Conservation (phyloP, 2,329 filamentous ascomycete species). For the Podosphaera fusca region DNA sequence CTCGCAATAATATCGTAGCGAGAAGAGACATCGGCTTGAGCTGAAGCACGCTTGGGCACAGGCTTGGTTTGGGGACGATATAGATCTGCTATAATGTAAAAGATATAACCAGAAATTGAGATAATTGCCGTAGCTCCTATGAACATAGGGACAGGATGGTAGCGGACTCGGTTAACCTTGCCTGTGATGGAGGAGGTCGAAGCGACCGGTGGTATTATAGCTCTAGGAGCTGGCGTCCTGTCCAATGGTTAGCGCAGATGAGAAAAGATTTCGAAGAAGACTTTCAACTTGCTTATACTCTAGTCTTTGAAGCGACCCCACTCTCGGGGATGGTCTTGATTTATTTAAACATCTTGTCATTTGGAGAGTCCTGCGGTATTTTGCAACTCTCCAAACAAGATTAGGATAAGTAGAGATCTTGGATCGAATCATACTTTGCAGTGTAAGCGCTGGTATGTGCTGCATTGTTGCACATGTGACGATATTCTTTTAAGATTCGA, state of each 20-base stretch:
- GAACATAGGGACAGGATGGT: background rate
- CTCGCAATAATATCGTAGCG: slow-evolving; percentile 20
- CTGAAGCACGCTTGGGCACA: slow-evolving; percentile 6
- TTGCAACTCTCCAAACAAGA: background rate
- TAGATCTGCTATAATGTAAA: slow-evolving; percentile 18
- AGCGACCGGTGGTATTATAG: background rate
- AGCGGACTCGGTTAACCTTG: background rate
- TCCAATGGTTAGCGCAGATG: background rate
- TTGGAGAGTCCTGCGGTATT: background rate
- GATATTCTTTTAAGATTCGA: background rate
- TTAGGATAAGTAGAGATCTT: background rate
- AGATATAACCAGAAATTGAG: slow-evolving; percentile 6
- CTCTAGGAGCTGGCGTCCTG: background rate
- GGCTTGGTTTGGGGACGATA: slow-evolving; percentile 6
- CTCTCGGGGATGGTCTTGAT: background rate
- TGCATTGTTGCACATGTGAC: background rate
- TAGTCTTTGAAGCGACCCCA: background rate
- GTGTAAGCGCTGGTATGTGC: background rate
- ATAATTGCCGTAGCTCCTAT: background rate
- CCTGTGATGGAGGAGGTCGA: background rate
- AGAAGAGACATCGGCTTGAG: slow-evolving; percentile 13
- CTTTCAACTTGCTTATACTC: background rate
- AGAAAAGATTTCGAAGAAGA: background rate
- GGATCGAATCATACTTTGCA: background rate
- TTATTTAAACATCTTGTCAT: background rate